phyloP scores from a whole-genome alignment of 2,329 filamentous ascomycete species.

The Rhinocladiella similis region DNA sequence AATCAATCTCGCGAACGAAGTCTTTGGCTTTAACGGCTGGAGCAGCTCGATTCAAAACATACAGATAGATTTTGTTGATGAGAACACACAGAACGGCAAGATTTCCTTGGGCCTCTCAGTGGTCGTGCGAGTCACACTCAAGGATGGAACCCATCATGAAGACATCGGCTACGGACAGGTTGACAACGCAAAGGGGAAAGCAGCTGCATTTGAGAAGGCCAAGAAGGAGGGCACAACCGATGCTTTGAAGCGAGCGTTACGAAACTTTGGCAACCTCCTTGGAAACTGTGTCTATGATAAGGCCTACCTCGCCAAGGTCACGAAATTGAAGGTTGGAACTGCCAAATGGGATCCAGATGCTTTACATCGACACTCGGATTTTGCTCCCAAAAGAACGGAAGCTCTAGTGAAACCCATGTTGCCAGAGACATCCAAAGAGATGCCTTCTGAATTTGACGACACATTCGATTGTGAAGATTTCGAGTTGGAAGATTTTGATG shows the following conservation, averaged over 20 bases:
- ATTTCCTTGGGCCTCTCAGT: constrained; percentile 86
- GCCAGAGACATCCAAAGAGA: constrained; percentile 5
- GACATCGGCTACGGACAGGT: constrained; percentile 96
- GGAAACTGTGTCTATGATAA: constrained; percentile 99
- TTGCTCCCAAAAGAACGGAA: constrained; percentile 61
- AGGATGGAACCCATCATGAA: constrained; percentile 95
- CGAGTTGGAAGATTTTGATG: constrained; percentile 74
- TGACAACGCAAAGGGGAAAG: constrained; percentile 94
- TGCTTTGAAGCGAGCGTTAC: constrained; percentile 81
- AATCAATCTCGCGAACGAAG: constrained; percentile 90
- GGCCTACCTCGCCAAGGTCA: constrained; percentile 85
- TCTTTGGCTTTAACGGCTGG: constrained; percentile 98
- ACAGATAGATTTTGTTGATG: constrained; percentile 91
- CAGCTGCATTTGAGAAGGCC: constrained; percentile 93
- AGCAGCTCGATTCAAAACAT: constrained; percentile 93
- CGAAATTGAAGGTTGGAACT: constrained; percentile 78
- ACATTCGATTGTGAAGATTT: constrained; percentile 57
- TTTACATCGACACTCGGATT: constrained; percentile 79
- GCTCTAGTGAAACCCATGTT: constrained; percentile 35
- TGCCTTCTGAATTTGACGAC: constrained; percentile 33
- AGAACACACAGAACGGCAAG: constrained; percentile 73
- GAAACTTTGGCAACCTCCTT: constrained; percentile 92
- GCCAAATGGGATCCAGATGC: constrained; percentile 76
- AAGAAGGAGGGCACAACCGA: constrained; percentile 98
- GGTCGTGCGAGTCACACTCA: constrained; percentile 83